Conservation (phyloP, 176 grass and related monocot genomes). For the Rhynchospora pubera region DNA sequence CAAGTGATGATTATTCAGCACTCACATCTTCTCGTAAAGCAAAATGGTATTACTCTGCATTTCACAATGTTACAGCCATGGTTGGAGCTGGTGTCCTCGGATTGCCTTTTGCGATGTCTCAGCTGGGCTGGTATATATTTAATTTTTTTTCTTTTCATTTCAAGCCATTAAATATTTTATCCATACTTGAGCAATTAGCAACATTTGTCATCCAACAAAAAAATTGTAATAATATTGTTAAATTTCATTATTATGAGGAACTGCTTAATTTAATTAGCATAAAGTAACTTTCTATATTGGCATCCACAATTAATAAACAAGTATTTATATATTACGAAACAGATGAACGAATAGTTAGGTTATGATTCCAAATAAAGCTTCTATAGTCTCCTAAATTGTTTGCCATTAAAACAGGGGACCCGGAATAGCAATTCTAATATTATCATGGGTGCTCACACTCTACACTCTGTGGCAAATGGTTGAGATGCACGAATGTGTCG, state of each 20-base stretch:
- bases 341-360: background rate
- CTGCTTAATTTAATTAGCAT: background rate
- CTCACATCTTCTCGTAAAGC: constrained; percentile 18
- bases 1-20: background rate
- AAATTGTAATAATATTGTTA: background rate
- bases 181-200: background rate
- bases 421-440: background rate
- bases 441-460: background rate
- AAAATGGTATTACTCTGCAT: constrained; percentile 33
- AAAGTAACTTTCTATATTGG: background rate
- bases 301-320: background rate
- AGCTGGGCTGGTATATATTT: constrained; percentile 29
- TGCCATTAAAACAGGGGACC: constrained; percentile 1
- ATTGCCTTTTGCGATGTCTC: constrained; percentile 26
- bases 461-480: constrained; percentile 14
- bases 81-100: constrained; percentile 37
- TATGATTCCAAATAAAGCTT: background rate
- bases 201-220: background rate
- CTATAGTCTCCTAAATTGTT: background rate
- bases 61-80: constrained; percentile 38
- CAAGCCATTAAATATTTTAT: background rate
- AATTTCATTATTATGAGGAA: background rate
- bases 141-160: background rate
- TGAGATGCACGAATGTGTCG: background rate
- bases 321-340: background rate